Evolutionary conservation across 2,329 filamentous ascomycete genomes (phyloP), one percentile per base, ranked within the genome.

Genomic region (Trichoderma sp.): DNA sequence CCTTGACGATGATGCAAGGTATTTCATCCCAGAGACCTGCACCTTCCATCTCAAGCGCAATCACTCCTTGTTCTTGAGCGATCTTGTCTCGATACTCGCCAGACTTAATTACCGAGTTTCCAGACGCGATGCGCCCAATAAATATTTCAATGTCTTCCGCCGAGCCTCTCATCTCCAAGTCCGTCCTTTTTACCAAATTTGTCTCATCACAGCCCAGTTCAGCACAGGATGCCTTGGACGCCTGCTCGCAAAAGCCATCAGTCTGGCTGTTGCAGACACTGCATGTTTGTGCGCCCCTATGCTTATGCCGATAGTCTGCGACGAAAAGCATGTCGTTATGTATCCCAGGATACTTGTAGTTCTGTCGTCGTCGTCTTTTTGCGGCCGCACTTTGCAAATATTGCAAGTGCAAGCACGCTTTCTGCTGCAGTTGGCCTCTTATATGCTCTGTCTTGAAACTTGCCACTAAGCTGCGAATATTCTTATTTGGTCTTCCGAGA

Each of bases 31-130:
- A 76, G 0, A 74, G 46, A 1, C 77, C 77, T 1, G 76, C 76
- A 0, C 74, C 74, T 59, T 78, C 77, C 76, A 77, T 78, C 67
- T 79, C 77, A 30, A 79, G 78, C 1, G 66, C 66, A 24, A 68
- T 63, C 0, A 68, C 56, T 1, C 10, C 3, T 0, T 73, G 55
- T 34, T 68, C 13, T 6, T 70, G 34, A 5, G 77, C 73, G 21
- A 81, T 70, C 0, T 28, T 10, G 59, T 83, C 81, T 16, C 81
- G 75, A 3, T 75, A 68, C n/a, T 71, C 59, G 4, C 76, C 77
- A 13, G 77, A 78, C 55, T 79, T 81, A 70, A 83, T 79, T 1
- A 82, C 78, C 5, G 73, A 73, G 55, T 82, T 76, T 14, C 75
- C 79, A 2, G 80, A 26, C 0, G 59, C 59, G 0, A 63, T 24